Percentiles rank a stretch among this genome's conserved stretches.
Evolutionary conservation across 306 rosid genomes (phyloP).

Genomic region (Prunus mume): DNA sequence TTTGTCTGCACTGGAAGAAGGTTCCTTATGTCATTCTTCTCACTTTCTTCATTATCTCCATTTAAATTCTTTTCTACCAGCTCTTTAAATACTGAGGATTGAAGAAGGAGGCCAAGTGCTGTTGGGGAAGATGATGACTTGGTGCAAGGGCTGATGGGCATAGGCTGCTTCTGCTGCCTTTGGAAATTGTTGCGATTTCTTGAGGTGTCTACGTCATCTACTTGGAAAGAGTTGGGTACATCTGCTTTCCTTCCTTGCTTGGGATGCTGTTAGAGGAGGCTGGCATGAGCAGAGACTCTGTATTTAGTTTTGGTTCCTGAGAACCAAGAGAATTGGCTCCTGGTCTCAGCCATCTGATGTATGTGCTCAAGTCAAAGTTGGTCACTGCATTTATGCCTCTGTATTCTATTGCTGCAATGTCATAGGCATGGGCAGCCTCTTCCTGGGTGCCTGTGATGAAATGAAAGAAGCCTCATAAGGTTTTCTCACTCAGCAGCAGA

Average conservation of each 20-base stretch:
- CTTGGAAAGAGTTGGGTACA: slow-evolving; percentile 26
- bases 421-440: slow-evolving; percentile 52
- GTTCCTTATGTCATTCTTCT: slow-evolving; percentile 35
- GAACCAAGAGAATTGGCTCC: slow-evolving; percentile 33
- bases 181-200: slow-evolving; percentile 30
- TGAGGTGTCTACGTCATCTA: slow-evolving; percentile 26
- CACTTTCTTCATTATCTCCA: slow-evolving; percentile 23
- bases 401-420: slow-evolving; percentile 48
- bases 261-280: slow-evolving; percentile 26
- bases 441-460: slow-evolving; percentile 43
- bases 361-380: slow-evolving; percentile 46
- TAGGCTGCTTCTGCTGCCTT: slow-evolving; percentile 10
- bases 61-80: slow-evolving; percentile 56
- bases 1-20: slow-evolving; percentile 14
- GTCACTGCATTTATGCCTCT: slow-evolving; percentile 49
- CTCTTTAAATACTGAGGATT: slow-evolving; percentile 68
- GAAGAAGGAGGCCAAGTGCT: slow-evolving; percentile 75
- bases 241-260: slow-evolving; percentile 25
- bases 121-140: slow-evolving; percentile 53
- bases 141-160: slow-evolving; percentile 40
- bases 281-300: slow-evolving; percentile 12
- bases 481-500: too few relatives aligned
- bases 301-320: slow-evolving; percentile 32
- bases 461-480: background rate
- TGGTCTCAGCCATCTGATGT: slow-evolving; percentile 47